phyloP scores from a whole-genome alignment of 768 basidiomycete genomes.

The Leccinum subtestaceum region DNA sequence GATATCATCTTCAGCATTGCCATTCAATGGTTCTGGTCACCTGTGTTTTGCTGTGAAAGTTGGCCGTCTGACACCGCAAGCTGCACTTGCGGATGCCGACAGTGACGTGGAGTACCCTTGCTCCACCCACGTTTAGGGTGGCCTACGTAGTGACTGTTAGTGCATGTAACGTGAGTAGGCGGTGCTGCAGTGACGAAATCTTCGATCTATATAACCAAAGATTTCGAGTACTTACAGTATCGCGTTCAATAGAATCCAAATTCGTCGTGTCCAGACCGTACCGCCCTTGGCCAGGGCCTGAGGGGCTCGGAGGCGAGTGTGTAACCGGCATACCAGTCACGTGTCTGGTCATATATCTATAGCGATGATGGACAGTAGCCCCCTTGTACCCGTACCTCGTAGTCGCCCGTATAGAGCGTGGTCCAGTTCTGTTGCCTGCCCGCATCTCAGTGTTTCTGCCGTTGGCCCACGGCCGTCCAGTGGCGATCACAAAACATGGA shows the following conservation, averaged over 20 bases:
- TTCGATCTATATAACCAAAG: background rate
- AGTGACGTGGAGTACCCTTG: background rate
- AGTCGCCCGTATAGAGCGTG: background rate
- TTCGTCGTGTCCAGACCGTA: background rate
- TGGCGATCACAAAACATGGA: too few species aligned
- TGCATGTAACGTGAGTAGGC: background rate
- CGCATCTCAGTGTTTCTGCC: background rate
- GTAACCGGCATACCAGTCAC: background rate
- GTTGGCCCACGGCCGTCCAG: too few species aligned
- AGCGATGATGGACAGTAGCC: background rate
- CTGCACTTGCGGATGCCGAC: background rate
- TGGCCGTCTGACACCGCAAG: background rate
- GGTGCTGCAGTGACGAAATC: background rate
- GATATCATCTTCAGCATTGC: background rate
- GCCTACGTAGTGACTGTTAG: background rate
- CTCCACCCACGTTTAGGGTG: background rate
- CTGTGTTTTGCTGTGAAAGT: background rate
- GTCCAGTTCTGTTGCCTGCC: background rate
- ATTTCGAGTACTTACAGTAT: background rate
- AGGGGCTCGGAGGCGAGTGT: background rate
- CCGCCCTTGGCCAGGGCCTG: background rate
- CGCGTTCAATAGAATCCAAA: background rate
- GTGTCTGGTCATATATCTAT: background rate
- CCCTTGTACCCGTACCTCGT: background rate
- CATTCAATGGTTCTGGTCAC: background rate